Evolutionary conservation across 163 green algal species (phyloP), one percentile per base, ranked within the genome.

Genomic region (Chlorella variabilis): DNA sequence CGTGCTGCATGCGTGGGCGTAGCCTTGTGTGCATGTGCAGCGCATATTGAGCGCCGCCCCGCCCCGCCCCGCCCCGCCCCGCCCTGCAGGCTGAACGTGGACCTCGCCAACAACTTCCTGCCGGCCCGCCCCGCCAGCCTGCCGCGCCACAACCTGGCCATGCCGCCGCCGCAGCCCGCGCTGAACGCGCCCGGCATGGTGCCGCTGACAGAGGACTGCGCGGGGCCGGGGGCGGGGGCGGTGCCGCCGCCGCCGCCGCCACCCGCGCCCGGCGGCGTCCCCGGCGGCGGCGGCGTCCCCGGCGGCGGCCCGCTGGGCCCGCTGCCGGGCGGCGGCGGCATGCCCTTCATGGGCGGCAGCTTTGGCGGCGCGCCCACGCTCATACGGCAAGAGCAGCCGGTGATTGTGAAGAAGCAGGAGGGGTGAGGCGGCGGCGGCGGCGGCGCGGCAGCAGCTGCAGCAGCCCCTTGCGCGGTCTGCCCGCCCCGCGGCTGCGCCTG

Each of bases 31-130:
- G n/a, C n/a, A n/a, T n/a, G n/a, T n/a, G n/a, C n/a, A n/a, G n/a
- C n/a, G n/a, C n/a, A n/a, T n/a, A n/a, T n/a, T n/a, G n/a, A n/a
- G n/a, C n/a, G n/a, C n/a, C n/a, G n/a, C n/a, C n/a, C n/a, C n/a
- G n/a, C n/a, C n/a, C n/a, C n/a, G n/a, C n/a, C n/a, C n/a, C n/a
- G n/a, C n/a, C n/a, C n/a, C n/a, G n/a, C n/a, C n/a, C n/a, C n/a
- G n/a, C n/a, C n/a, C 27, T 29, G 63, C 62, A 81, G 76, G 58
- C 51, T 93, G 29, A 91, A 93, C 38, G 82, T 89, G 29, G 85
- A 93, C 69, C 83, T 93, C 39, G 88, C 89, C 27, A 89, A 90
- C 80, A 91, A 86, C 83, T 91, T 92, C 74, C 81, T 92, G 41
- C 89, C 89, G n/a, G 71, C 83, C 27, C 71, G 83, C 25, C 77